Base-by-base conservation (phyloP, 371 early-diverging fungal genomes). In the Dinochytrium kinnereticum region DNA sequence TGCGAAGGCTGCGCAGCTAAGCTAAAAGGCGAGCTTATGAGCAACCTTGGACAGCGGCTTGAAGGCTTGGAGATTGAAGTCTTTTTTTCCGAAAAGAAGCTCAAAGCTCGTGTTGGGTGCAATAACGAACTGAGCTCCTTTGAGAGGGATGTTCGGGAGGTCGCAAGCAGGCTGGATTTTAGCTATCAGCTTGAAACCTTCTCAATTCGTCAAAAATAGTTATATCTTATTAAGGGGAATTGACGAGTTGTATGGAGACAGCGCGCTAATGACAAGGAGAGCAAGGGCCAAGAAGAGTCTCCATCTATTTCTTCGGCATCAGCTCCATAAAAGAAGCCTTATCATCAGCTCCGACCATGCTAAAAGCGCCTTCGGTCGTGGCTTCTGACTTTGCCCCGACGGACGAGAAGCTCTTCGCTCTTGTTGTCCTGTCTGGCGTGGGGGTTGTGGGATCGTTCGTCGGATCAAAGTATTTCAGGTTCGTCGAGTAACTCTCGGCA, bases 1-100 rank as follows among this genome's bases (percentile, higher is more conserved):
- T 61, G 61, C 61, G 61, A 61, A 37, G 61, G 61, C 34, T 61
- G 61, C 36, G 30, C 61, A 5, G 3, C 30, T 17, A 61, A 61
- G 7, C 61, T 61, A 7, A 61, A 55, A 61, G 26, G 3, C 13
- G 10, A 3, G 5, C 28, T 61, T 7, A 30, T 61, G 10, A 26
- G 36, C 36, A 36, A 34, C 2, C 24, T 61, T 5, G 17, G 19
- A 3, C 34, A 3, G 7, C 31, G 24, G 15, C 7, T 21, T 7
- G 3, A 34, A 30, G 7, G 34, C 36, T 37, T 61, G 5, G 61
- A 31, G 10, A 24, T 61, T 10, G 61, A 7, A 3, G 24, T 61
- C 24, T 15, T 17, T 13, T 61, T 61, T 26, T 3, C 3, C 7
- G 61, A 28, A 31, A 61, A 37, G 26, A 7, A n/a, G n/a, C 7